phyloP scores from a whole-genome alignment of 2,329 filamentous ascomycete species.

The Cladosporium velox region DNA sequence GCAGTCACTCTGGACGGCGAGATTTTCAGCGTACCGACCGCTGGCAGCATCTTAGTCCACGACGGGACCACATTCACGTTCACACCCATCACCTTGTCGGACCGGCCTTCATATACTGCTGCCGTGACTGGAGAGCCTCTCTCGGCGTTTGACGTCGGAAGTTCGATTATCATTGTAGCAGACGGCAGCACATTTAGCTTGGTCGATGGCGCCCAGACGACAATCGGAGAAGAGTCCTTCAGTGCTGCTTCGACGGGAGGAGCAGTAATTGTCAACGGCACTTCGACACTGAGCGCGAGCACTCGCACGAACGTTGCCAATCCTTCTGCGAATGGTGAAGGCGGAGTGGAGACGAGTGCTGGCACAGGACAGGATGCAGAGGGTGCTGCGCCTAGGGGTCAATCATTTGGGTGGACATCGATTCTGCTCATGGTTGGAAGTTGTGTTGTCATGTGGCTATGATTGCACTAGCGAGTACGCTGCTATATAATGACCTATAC shows the following conservation, averaged over 20 bases:
- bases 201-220: slow-evolving; percentile 8
- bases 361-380: neutral
- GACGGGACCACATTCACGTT: slow-evolving; percentile 8
- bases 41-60: neutral
- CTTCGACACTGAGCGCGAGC: neutral
- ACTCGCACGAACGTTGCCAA: neutral
- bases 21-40: neutral
- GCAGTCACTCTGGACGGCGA: neutral
- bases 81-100: neutral
- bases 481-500: neutral
- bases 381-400: neutral
- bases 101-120: neutral
- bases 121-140: neutral
- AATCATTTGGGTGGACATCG: neutral
- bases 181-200: slow-evolving; percentile 1
- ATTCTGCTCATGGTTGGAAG: neutral
- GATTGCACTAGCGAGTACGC: neutral
- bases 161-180: neutral
- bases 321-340: neutral
- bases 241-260: slow-evolving; percentile 8
- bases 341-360: neutral
- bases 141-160: neutral
- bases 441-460: neutral
- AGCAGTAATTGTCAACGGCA: neutral
- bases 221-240: neutral